Evolutionary conservation across 345 rosid genomes (phyloP).

Genomic region (Boechera divaricarpa): DNA sequence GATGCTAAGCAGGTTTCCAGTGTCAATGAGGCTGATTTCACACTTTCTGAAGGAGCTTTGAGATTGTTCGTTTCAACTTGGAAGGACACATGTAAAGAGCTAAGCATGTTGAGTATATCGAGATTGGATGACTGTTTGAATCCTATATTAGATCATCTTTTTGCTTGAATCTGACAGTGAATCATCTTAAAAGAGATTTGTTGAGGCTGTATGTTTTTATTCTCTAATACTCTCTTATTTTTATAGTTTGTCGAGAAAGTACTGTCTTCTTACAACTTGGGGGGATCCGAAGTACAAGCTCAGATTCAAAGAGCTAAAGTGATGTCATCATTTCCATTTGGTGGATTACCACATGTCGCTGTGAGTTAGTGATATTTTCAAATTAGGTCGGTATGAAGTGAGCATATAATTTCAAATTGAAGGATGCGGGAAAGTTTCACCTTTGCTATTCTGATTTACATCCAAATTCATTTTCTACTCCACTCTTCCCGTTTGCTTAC

Average conservation of each 20-base stretch:
- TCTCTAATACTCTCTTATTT: constrained; percentile 28
- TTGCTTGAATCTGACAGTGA: constrained; percentile 17
- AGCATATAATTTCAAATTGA: constrained; percentile 7
- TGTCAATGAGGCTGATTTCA: constrained; percentile 52
- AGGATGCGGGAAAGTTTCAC: constrained; percentile 5
- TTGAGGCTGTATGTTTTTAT: constrained; percentile 20
- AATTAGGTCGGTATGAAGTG: constrained; percentile 3
- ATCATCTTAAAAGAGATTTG: background rate
- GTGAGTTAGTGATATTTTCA: constrained; percentile 56
- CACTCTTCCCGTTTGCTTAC: background rate
- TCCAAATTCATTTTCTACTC: constrained; percentile 6
- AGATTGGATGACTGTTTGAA: constrained; percentile 26
- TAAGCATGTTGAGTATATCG: constrained; percentile 40
- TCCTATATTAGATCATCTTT: constrained; percentile 2
- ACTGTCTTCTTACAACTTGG: constrained; percentile 57
- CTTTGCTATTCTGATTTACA: background rate
- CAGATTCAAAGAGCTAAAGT: constrained; percentile 34
- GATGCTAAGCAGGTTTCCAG: constrained; percentile 37
- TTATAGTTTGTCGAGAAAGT: constrained; percentile 70
- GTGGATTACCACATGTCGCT: constrained; percentile 77
- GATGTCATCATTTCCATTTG: constrained; percentile 56
- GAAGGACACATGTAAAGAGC: constrained; percentile 78
- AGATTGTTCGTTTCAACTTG: constrained; percentile 73
- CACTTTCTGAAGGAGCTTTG: constrained; percentile 53
- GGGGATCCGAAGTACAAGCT: constrained; percentile 37